These are phyloP conservation scores for Nicotiana obtusifolia DNA, from an alignment of 257 asterid genomes.

Conservation along the genomic window DNA sequence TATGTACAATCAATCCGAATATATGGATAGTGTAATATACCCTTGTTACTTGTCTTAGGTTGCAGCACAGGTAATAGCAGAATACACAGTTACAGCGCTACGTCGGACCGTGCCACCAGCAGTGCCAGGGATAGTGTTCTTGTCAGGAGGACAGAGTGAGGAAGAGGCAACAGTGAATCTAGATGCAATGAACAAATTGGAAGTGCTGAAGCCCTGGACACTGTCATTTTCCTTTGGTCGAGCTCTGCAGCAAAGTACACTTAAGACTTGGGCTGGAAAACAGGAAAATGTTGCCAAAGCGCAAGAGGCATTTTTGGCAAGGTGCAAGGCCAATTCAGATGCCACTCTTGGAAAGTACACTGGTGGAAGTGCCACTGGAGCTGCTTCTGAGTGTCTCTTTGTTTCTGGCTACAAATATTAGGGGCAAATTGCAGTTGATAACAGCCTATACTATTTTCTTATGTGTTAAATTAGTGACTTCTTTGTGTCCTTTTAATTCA, in stretches of 20 bases:
- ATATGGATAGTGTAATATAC: too few species aligned
- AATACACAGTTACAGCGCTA: conserved; percentile 61
- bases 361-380: conserved; percentile 50
- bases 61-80: conserved; percentile 62
- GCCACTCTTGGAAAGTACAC: conserved; percentile 64
- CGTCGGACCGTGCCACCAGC: conserved; percentile 80
- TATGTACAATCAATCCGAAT: too few species aligned
- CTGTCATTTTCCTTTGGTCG: conserved; percentile 75
- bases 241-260: conserved; percentile 79
- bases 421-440: neutral
- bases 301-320: conserved; percentile 49
- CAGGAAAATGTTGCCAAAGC: conserved; percentile 68
- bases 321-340: conserved; percentile 82
- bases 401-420: conserved; percentile 59
- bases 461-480: neutral
- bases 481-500: neutral
- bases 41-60: conserved; percentile 30
- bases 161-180: conserved; percentile 73
- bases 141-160: conserved; percentile 91
- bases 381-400: conserved; percentile 63
- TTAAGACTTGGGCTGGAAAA: conserved; percentile 75
- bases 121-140: conserved; percentile 80
- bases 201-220: conserved; percentile 71
- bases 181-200: conserved; percentile 69
- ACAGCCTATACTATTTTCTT: neutral